Evolutionary conservation across 1,284 basidiomycete genomes (phyloP).

Genomic region (Puccinia novopanici): DNA sequence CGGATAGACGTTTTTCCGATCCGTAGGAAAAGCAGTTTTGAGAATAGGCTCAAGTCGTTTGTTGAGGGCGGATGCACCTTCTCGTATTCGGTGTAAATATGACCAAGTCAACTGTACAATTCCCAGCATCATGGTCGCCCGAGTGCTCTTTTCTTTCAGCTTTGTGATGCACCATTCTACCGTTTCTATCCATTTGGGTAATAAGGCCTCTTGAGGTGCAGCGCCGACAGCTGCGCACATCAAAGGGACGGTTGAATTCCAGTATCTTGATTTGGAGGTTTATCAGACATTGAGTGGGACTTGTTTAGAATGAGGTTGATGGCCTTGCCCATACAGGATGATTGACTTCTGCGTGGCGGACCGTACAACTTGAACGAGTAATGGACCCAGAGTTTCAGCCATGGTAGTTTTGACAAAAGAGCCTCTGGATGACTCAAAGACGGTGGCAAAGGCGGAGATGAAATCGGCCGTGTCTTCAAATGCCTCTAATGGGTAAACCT

Average conservation of each 20-base stretch:
- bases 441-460: conserved; percentile 75
- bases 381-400: conserved; percentile 75
- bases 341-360: conserved; percentile 92
- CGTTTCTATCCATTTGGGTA: conserved; percentile 71
- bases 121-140: conserved; percentile 77
- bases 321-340: conserved; percentile 90
- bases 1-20: conserved; percentile 68
- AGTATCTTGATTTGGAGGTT: conserved; percentile 79
- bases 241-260: conserved; percentile 82
- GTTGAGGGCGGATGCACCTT: conserved; percentile 74
- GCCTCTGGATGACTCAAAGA: conserved; percentile 82
- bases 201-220: conserved; percentile 79
- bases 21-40: conserved; percentile 76
- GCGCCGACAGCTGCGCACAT: conserved; percentile 81
- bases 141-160: conserved; percentile 70
- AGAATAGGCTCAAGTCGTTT: conserved; percentile 76
- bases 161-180: conserved; percentile 34
- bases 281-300: conserved; percentile 75
- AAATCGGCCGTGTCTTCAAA: conserved; percentile 95
- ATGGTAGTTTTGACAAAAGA: conserved; percentile 79
- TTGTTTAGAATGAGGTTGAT: conserved; percentile 81
- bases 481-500: conserved; percentile 90
- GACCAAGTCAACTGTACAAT: conserved; percentile 86
- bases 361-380: conserved; percentile 62
- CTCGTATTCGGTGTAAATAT: conserved; percentile 88